phyloP scores from a whole-genome alignment of 108 stramenopile species.

The Parmales sp. region DNA sequence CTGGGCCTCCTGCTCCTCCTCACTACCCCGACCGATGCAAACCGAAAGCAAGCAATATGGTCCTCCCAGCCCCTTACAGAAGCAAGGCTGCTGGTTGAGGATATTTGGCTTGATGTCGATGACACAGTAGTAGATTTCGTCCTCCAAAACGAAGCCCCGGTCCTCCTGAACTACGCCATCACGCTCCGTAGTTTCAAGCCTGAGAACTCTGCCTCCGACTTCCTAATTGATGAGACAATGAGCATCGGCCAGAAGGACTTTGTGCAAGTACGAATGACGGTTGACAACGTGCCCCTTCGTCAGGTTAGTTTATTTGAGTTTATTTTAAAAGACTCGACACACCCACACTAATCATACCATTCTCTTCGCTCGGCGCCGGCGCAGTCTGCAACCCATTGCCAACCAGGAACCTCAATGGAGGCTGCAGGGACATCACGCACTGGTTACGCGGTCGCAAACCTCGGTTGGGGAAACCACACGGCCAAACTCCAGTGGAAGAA shows the following conservation, averaged over 20 bases:
- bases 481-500: constrained; percentile 37
- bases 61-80: too few species aligned
- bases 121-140: too few species aligned
- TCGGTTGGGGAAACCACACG: constrained; percentile 30
- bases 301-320: too few species aligned
- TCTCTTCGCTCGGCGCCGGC: too few species aligned
- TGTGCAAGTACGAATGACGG: constrained; percentile 10
- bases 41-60: too few species aligned
- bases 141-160: too few species aligned
- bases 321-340: too few species aligned
- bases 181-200: not conserved
- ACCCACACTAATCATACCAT: too few species aligned
- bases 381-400: constrained; percentile 9
- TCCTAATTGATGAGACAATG: not conserved
- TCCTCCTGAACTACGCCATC: not conserved
- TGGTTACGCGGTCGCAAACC: constrained; percentile 23
- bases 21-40: too few species aligned
- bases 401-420: constrained; percentile 4
- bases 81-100: too few species aligned
- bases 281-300: constrained; percentile 16
- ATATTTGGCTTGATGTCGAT: too few species aligned
- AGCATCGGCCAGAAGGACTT: not conserved
- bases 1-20: too few species aligned
- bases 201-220: not conserved
- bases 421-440: not conserved